Conservation (phyloP, 1,284 basidiomycete genomes). For the Thecaphora thlaspeos region DNA sequence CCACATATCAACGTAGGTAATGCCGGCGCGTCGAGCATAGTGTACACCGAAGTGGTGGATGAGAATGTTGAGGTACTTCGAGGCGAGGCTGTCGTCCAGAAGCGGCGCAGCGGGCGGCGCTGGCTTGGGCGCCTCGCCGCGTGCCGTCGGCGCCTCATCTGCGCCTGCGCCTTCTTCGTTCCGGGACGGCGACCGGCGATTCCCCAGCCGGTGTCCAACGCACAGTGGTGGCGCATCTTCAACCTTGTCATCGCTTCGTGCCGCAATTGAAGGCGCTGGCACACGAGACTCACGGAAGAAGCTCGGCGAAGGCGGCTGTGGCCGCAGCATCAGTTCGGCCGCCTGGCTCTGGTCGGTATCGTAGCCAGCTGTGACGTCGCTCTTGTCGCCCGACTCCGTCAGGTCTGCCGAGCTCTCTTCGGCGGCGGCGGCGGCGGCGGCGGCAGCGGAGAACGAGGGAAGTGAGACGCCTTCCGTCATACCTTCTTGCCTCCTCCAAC, state of each 20-base stretch:
- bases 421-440: background rate
- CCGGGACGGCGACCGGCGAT: too few relatives aligned
- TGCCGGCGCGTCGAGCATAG: slow-evolving; percentile 6
- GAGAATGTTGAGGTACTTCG: slow-evolving; percentile 29
- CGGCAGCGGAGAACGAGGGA: too few relatives aligned
- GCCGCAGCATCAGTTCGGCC: slow-evolving; percentile 7
- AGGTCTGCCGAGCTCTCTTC: slow-evolving; percentile 7
- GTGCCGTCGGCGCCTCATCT: too few relatives aligned
- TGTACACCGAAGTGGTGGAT: slow-evolving; percentile 29
- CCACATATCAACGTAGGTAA: slow-evolving; percentile 23
- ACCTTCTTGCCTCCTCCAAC: slow-evolving; percentile 20
- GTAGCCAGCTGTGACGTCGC: slow-evolving; percentile 15
- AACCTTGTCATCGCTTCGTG: too few relatives aligned
- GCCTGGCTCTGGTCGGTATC: slow-evolving; percentile 32
- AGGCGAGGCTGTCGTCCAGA: slow-evolving; percentile 21
- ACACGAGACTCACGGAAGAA: too few relatives aligned
- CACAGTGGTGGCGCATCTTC: too few relatives aligned
- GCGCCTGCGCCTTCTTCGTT: too few relatives aligned
- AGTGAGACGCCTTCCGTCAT: slow-evolving; percentile 7
- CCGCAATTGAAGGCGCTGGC: too few relatives aligned
- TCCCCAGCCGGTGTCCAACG: too few relatives aligned
- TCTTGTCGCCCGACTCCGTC: slow-evolving; percentile 5
- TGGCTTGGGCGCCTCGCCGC: background rate
- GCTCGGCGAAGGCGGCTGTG: too few relatives aligned
- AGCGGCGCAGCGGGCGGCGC: background rate